phyloP scores from a whole-genome alignment of 2,329 filamentous ascomycete species.

The Diaporthe amygdali region DNA sequence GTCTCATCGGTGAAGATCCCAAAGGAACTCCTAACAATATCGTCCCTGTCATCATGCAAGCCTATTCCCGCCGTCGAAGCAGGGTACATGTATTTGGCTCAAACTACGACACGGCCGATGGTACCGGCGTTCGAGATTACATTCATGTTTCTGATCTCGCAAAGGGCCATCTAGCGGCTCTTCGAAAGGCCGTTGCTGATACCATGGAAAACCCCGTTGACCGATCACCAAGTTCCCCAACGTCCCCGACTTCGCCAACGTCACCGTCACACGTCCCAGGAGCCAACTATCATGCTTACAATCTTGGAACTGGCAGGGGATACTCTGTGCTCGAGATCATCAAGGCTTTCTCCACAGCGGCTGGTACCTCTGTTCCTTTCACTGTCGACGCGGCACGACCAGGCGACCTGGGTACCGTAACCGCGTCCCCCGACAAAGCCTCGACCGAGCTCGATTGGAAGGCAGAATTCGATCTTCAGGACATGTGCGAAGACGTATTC shows the following conservation, averaged over 20 bases:
- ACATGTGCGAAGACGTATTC: slow-evolving; percentile 25
- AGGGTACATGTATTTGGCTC: slow-evolving; percentile 23
- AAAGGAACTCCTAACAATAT: slow-evolving; percentile 24
- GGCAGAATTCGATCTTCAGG: slow-evolving; percentile 22
- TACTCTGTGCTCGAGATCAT: slow-evolving; percentile 25
- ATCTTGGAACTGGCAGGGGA: slow-evolving; percentile 22
- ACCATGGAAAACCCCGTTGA: neutral
- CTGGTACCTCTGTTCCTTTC: slow-evolving; percentile 18
- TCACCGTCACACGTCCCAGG: neutral
- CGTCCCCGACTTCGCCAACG: neutral
- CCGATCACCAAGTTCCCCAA: neutral
- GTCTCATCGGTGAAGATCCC: slow-evolving; percentile 22
- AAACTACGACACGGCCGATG: slow-evolving; percentile 22
- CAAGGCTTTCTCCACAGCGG: slow-evolving; percentile 20
- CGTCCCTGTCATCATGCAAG: slow-evolving; percentile 23
- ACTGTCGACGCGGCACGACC: slow-evolving; percentile 11
- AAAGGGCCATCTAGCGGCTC: slow-evolving; percentile 22
- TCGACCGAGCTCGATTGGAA: slow-evolving; percentile 24
- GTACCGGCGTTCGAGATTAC: slow-evolving; percentile 22
- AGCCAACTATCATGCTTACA: slow-evolving; percentile 19
- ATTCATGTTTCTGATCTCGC: slow-evolving; percentile 23
- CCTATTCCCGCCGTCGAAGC: slow-evolving; percentile 21
- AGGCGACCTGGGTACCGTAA: slow-evolving; percentile 21
- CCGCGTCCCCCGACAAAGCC: slow-evolving; percentile 19
- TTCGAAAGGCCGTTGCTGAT: slow-evolving; percentile 19